phyloP scores from a whole-genome alignment of 139 green algal genomes.

The Gonium pectorale region DNA sequence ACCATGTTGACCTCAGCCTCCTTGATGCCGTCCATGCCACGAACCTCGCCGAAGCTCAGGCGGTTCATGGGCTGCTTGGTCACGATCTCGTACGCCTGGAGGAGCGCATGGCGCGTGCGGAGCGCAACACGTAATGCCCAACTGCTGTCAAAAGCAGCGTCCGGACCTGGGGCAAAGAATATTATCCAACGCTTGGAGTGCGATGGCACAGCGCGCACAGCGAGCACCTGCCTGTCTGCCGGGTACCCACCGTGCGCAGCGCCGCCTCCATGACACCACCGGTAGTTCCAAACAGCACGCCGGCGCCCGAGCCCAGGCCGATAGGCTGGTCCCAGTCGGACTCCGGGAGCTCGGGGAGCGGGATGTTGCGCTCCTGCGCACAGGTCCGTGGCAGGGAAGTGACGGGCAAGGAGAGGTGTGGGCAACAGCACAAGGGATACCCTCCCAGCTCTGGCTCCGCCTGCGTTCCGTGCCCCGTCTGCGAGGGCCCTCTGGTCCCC shows the following conservation, averaged over 20 bases:
- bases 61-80: constrained; percentile 49
- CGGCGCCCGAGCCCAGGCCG: constrained; percentile 64
- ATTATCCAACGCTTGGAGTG: too few relatives aligned
- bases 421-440: too few relatives aligned
- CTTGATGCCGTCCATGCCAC: constrained; percentile 78
- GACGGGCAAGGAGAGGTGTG: too few relatives aligned
- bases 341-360: constrained; percentile 53
- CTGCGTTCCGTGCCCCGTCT: too few relatives aligned
- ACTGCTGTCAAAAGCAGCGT: too few relatives aligned
- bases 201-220: too few relatives aligned
- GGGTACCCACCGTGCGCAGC: constrained; percentile 39
- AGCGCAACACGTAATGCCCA: too few relatives aligned
- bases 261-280: constrained; percentile 79
- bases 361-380: constrained; percentile 22
- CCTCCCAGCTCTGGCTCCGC: too few relatives aligned
- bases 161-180: too few relatives aligned
- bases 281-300: constrained; percentile 75
- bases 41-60: constrained; percentile 56
- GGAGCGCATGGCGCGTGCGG: too few relatives aligned
- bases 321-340: constrained; percentile 68
- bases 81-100: constrained; percentile 55
- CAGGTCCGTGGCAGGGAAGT: too few relatives aligned
- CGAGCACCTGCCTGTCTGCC: neutral
- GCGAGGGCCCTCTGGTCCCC: too few relatives aligned
- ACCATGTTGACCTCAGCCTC: constrained; percentile 65